phyloP scores from a whole-genome alignment of 2,329 filamentous ascomycete genomes.

The Epichloe uncinata region DNA sequence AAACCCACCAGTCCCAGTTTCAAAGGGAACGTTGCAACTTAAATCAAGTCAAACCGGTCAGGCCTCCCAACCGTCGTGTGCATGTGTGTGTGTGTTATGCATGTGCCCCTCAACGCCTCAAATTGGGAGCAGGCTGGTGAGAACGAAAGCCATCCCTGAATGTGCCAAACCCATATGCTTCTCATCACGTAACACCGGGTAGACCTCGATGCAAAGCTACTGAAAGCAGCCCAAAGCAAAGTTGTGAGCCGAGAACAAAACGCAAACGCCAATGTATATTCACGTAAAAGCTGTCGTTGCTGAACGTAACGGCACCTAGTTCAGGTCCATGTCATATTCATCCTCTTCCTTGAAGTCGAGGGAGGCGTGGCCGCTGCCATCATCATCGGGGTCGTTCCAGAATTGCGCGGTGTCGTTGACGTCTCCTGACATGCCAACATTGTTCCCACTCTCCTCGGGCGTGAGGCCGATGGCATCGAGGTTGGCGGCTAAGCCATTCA shows the following conservation, averaged over 20 bases:
- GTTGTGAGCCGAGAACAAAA: slow-evolving; percentile 1
- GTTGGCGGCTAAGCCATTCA: slow-evolving; percentile 34
- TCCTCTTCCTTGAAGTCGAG: slow-evolving; percentile 89
- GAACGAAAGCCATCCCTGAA: background rate
- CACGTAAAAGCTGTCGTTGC: slow-evolving; percentile 7
- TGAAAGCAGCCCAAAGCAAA: background rate
- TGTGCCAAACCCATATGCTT: background rate
- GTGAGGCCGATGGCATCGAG: slow-evolving; percentile 25
- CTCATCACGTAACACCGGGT: background rate
- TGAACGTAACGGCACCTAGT: slow-evolving; percentile 14
- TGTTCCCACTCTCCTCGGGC: slow-evolving; percentile 25
- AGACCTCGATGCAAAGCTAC: slow-evolving; percentile 1
- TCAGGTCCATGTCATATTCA: slow-evolving; percentile 75
- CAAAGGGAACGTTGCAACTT: background rate
- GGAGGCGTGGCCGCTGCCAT: slow-evolving; percentile 50
- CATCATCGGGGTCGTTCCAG: slow-evolving; percentile 58
- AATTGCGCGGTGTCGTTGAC: slow-evolving; percentile 40
- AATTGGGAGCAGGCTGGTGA: background rate
- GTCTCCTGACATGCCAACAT: slow-evolving; percentile 28
- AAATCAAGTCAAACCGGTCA: background rate
- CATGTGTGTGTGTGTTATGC: slow-evolving; percentile 1
- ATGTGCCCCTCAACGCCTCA: slow-evolving; percentile 6
- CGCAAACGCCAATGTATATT: slow-evolving; percentile 10
- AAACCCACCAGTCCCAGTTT: background rate
- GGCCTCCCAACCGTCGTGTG: background rate